Conservation (phyloP, 441 rosid genomes). For the Pelargonium myrrhifolium region DNA sequence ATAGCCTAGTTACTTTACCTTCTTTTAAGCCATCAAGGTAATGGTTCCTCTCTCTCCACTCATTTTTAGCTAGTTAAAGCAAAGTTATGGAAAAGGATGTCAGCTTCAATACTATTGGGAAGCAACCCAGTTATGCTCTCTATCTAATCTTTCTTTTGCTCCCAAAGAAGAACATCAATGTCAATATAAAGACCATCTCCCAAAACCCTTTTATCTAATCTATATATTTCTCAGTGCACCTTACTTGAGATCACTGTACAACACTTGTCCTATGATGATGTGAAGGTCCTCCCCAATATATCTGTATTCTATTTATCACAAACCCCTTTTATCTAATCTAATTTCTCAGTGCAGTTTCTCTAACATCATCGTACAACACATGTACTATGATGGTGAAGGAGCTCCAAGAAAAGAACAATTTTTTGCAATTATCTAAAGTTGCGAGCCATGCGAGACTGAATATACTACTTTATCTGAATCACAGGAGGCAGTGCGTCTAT, state of each 20-base stretch:
- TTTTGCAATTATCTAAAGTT: not conserved
- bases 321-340: too few species aligned
- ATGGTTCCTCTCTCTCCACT: not conserved
- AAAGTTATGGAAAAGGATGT: constrained; percentile 5
- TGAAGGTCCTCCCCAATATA: too few species aligned
- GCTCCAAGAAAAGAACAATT: not conserved
- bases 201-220: not conserved
- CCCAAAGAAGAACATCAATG: not conserved
- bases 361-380: too few species aligned
- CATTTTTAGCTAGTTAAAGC: not conserved
- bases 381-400: not conserved
- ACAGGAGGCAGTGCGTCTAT: not conserved
- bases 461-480: not conserved
- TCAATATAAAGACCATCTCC: not conserved
- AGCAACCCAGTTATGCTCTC: not conserved
- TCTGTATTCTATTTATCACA: too few species aligned
- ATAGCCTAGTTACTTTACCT: too few species aligned
- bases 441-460: not conserved
- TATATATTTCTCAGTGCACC: not conserved
- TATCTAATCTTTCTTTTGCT: too few species aligned
- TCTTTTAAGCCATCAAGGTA: not conserved
- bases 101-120: not conserved
- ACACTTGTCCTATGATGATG: not conserved
- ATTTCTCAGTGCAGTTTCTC: too few species aligned
- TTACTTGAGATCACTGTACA: not conserved